Evolutionary conservation across 768 basidiomycete genomes (phyloP), one percentile per base, ranked within the genome.

Genomic region (Phylloporus arenicola): DNA sequence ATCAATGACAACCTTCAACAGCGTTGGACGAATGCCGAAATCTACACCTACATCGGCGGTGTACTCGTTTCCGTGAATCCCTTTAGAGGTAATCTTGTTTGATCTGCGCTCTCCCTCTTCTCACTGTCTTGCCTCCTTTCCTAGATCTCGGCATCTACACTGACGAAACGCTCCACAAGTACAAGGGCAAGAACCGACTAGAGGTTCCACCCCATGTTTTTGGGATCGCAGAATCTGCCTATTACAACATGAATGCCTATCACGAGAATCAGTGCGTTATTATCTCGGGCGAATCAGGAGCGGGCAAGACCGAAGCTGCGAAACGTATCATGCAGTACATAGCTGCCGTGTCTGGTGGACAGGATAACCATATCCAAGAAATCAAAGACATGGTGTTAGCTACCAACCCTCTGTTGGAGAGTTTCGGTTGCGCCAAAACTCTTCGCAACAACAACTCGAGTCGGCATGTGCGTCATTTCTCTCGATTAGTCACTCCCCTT

Each of bases 311-410:
- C 3, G 96, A 98, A 70, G 96, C 96, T 3, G 96, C 96, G 19
- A 98, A 98, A 69, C 83, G 93, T 43, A 98, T 99, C 70, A 99
- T 99, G 96, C 94, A 97, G 68, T 99, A 99, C 64, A 95, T 99
- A 59, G 96, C 96, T 14, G 96, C 91, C 10, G 96, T 98, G 0
- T 92, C 92, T 14, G 90, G 92, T 42, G 88, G 81, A 20, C 82
- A 83, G 56, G 89, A 91, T 61, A 86, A 80, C 61, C 92, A 90
- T 57, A 98, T 98, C 52, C 90, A 96, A 67, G 87, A 95, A 69
- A 93, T 98, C 68, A 97, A 98, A 74, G 94, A 98, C 65, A 99
- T 99, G 96, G 96, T 99, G 16, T 75, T 99, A 43, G 96, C 96
- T 10, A 98, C 96, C 8, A 99, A 99, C 67, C 96, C 96, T 16